Base-by-base conservation (phyloP, 495 filamentous ascomycete species). In the Penicillium bialowiezense region DNA sequence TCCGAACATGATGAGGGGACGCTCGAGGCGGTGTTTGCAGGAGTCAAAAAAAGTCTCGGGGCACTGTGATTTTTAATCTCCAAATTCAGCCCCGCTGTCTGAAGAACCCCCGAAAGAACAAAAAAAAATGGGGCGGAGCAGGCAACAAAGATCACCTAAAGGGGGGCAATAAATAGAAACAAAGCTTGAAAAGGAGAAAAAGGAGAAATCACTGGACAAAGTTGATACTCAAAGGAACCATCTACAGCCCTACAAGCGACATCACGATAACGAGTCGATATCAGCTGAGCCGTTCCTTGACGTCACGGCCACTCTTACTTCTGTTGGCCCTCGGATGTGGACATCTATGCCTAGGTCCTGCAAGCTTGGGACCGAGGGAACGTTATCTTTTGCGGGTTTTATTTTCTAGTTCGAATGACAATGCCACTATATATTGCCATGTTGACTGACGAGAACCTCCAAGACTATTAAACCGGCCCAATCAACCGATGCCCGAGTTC, bases 1-100 rank as follows among this genome's bases (percentile, higher is more conserved):
- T 60, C 86, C 87, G 59, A 95, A 89, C 88, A 95, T 93, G 56
- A 65, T 64, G 62, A 45, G 23, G 12, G 5, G 7, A 7, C 3
- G 29, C 7, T 13, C 29, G 12, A 5, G 10, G 32, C 15, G 34
- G 15, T 45, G 32, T 32, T 32, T 32, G 29, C 12, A 14, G 33
- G 9, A 42, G 24, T 19, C 24, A 15, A 6, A 18, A 26, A 35
- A 45, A 35, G 7, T 32, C 10, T 7, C 5, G 19, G 12, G 23
- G 15, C 9, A 15, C 35, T 32, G 19, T 36, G 17, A 17, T 33
- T 48, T 48, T 38, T 15, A 36, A 32, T 45, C 32, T 35, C 24
- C 43, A 44, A 26, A 17, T 44, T n/a, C 34, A 32, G 45, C 45
- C 35, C 45, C 36, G 20, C 36, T 39, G 36, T 39, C 36, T 39